Percentiles rank a stretch among this genome's conserved stretches.
Conservation (phyloP, 805 yeast species). For the Candida germanica region DNA sequence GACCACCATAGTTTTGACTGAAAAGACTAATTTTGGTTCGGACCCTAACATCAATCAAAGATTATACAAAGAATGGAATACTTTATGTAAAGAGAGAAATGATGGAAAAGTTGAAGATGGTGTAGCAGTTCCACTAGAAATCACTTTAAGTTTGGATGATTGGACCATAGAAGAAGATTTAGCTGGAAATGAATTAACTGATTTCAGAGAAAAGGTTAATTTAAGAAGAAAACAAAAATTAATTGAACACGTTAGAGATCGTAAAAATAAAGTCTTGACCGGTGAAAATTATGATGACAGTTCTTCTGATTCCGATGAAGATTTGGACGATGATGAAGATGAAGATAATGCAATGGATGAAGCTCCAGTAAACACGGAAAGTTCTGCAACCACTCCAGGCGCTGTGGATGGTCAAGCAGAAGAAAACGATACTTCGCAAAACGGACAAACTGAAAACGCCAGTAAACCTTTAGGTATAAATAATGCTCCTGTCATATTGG, state of each 20-base stretch:
- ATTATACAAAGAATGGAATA: slow-evolving; percentile 54
- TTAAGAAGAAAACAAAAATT: slow-evolving; percentile 42
- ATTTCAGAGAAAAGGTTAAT: slow-evolving; percentile 46
- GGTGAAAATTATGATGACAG: slow-evolving; percentile 33
- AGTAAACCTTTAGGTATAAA: neutral
- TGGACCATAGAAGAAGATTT: slow-evolving; percentile 49
- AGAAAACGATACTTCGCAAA: neutral
- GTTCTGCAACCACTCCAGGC: slow-evolving; percentile 12
- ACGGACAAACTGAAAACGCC: slow-evolving; percentile 7
- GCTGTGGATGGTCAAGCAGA: neutral
- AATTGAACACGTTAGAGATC: slow-evolving; percentile 40
- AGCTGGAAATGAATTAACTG: slow-evolving; percentile 47
- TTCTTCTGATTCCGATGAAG: slow-evolving; percentile 34
- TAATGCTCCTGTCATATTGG: slow-evolving; percentile 14
- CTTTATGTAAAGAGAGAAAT: slow-evolving; percentile 32
- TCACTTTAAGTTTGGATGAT: slow-evolving; percentile 37
- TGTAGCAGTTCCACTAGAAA: slow-evolving; percentile 51
- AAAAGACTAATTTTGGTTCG: slow-evolving; percentile 44
- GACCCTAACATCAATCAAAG: slow-evolving; percentile 46
- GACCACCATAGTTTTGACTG: slow-evolving; percentile 74
- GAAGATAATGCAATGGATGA: slow-evolving; percentile 30
- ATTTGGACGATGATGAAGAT: slow-evolving; percentile 30
- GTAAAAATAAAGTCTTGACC: slow-evolving; percentile 36
- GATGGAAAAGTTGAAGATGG: slow-evolving; percentile 54
- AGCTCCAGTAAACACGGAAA: slow-evolving; percentile 22